Conservation (phyloP, 768 basidiomycete species). For the Tricholoma flavovirens region DNA sequence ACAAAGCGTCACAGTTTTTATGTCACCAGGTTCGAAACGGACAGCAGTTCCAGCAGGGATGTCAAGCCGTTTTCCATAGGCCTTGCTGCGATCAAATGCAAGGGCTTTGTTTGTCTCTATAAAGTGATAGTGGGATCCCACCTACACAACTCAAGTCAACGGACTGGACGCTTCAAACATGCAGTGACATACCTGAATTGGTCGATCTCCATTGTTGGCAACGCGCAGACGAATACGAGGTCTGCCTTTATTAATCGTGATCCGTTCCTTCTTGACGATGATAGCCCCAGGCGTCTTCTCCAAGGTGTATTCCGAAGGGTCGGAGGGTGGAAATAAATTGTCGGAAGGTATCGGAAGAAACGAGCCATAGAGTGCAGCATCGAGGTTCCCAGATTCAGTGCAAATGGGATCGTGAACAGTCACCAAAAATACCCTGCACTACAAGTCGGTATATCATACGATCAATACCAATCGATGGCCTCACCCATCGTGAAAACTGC, state of each 20-base stretch:
- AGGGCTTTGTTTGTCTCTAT: slow-evolving; percentile 81
- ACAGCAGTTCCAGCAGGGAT: slow-evolving; percentile 94
- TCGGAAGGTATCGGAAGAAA: slow-evolving; percentile 79
- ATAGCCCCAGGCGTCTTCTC: slow-evolving; percentile 71
- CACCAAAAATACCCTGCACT: slow-evolving; percentile 80
- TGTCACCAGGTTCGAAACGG: slow-evolving; percentile 92
- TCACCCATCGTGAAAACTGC: slow-evolving; percentile 84
- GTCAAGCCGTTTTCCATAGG: slow-evolving; percentile 85
- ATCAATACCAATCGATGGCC: slow-evolving; percentile 13
- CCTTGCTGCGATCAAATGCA: slow-evolving; percentile 73
- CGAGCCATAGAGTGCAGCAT: slow-evolving; percentile 88
- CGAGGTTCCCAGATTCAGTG: slow-evolving; percentile 71
- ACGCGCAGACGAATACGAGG: slow-evolving; percentile 67
- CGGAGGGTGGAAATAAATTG: slow-evolving; percentile 54
- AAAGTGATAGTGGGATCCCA: slow-evolving; percentile 95
- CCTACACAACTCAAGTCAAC: slow-evolving; percentile 33
- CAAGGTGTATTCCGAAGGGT: slow-evolving; percentile 42
- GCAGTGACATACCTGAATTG: slow-evolving; percentile 65
- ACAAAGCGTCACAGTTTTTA: slow-evolving; percentile 78
- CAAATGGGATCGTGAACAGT: slow-evolving; percentile 95
- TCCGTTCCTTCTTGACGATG: slow-evolving; percentile 55
- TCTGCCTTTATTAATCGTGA: slow-evolving; percentile 73
- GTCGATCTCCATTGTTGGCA: slow-evolving; percentile 88
- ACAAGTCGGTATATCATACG: slow-evolving; percentile 1
- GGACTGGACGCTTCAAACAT: slow-evolving; percentile 1